Conservation (phyloP, 1,139 yeast species). For the Saccharomyces uvarum region DNA sequence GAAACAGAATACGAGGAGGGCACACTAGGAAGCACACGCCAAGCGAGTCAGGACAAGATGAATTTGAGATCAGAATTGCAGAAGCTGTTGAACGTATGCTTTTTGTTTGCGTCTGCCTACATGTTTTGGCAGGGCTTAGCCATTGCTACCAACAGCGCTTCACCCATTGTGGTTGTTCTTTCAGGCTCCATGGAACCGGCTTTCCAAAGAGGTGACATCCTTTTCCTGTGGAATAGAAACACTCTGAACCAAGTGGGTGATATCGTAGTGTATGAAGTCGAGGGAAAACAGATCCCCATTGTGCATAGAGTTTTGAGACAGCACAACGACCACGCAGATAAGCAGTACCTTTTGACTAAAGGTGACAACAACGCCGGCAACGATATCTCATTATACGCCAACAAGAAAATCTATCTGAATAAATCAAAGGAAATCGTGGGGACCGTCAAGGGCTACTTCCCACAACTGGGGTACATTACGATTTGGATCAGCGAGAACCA, state of each 20-base stretch:
- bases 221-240: slow-evolving; percentile 85
- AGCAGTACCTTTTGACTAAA: slow-evolving; percentile 78
- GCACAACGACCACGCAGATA: slow-evolving; percentile 29
- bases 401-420: slow-evolving; percentile 67
- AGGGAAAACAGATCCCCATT: slow-evolving; percentile 78
- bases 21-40: neutral
- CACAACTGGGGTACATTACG: slow-evolving; percentile 87
- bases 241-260: slow-evolving; percentile 73
- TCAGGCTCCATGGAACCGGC: slow-evolving; percentile 99
- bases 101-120: slow-evolving; percentile 81
- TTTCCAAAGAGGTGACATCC: slow-evolving; percentile 92
- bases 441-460: slow-evolving; percentile 83
- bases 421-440: slow-evolving; percentile 77
- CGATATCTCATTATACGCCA: slow-evolving; percentile 78
- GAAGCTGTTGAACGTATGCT: slow-evolving; percentile 62
- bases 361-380: slow-evolving; percentile 95
- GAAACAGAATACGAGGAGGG: neutral
- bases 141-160: slow-evolving; percentile 70
- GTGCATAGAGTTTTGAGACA: slow-evolving; percentile 91
- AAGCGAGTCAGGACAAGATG: slow-evolving; percentile 17
- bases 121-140: slow-evolving; percentile 87
- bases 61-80: slow-evolving; percentile 37
- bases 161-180: slow-evolving; percentile 92
- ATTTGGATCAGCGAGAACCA: slow-evolving; percentile 81
- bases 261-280: slow-evolving; percentile 86